A percentile compares a stretch with the other conserved stretches of the same genome.
phyloP scores from a whole-genome alignment of 495 filamentous ascomycete genomes.

The Xylaria nigripes region DNA sequence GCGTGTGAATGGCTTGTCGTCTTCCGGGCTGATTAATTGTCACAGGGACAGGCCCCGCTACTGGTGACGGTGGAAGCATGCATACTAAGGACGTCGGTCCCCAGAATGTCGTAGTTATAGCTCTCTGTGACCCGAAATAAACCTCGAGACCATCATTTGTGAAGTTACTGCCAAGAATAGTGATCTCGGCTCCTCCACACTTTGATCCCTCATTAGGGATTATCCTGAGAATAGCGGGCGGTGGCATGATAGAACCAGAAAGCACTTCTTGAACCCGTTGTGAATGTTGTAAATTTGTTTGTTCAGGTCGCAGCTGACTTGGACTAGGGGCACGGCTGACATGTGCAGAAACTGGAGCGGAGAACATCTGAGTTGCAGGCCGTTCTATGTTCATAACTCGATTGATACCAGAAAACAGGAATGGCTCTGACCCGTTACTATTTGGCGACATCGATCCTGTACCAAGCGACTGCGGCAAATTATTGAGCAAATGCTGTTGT shows the following conservation, averaged over 20 bases:
- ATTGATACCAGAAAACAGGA: slow-evolving; percentile 43
- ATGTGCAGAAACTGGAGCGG: slow-evolving; percentile 58
- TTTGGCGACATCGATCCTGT: slow-evolving; percentile 59
- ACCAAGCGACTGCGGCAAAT: slow-evolving; percentile 40
- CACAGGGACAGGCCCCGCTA: slow-evolving; percentile 64
- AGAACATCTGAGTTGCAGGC: slow-evolving; percentile 49
- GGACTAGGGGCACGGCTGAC: slow-evolving; percentile 46
- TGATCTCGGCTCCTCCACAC: slow-evolving; percentile 77
- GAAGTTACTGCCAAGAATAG: slow-evolving; percentile 71
- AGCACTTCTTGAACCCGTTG: slow-evolving; percentile 37
- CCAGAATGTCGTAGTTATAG: slow-evolving; percentile 76
- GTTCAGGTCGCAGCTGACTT: slow-evolving; percentile 37
- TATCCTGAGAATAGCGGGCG: slow-evolving; percentile 64
- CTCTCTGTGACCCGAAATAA: slow-evolving; percentile 72
- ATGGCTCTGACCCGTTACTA: slow-evolving; percentile 37
- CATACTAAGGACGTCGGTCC: slow-evolving; percentile 77
- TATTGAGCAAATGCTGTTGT: slow-evolving; percentile 17
- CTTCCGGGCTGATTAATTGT: slow-evolving; percentile 52
- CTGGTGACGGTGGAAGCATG: slow-evolving; percentile 63
- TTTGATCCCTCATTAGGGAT: slow-evolving; percentile 76
- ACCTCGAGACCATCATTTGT: slow-evolving; percentile 66
- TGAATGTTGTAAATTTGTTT: slow-evolving; percentile 33
- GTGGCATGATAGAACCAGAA: slow-evolving; percentile 25
- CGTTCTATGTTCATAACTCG: slow-evolving; percentile 51
- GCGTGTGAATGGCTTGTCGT: slow-evolving; percentile 31